Evolutionary conservation across 2,329 filamentous ascomycete species (phyloP).

Genomic region (Hirsutella rhossiliensis): DNA sequence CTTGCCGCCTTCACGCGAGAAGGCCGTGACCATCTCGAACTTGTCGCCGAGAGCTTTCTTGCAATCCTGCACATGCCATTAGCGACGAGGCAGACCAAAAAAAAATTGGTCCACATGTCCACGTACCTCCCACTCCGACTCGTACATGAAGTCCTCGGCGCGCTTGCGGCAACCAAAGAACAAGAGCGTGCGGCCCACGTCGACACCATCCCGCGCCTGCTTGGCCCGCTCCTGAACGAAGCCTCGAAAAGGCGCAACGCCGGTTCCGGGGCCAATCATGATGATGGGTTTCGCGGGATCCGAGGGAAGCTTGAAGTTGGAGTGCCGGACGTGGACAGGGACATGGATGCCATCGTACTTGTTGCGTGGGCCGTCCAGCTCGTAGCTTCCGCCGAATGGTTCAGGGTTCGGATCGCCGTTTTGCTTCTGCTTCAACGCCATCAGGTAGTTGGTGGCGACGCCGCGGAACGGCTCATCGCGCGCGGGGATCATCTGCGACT

Average conservation of each 20-base stretch:
- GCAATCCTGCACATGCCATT: slow-evolving; percentile 50
- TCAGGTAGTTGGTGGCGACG: slow-evolving; percentile 91
- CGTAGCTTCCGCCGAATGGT: slow-evolving; percentile 74
- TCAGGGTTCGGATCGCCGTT: slow-evolving; percentile 74
- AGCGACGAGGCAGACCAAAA: not conserved
- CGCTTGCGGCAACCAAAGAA: slow-evolving; percentile 91
- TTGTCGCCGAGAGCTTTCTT: slow-evolving; percentile 74
- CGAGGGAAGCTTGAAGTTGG: slow-evolving; percentile 97
- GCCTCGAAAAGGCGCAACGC: slow-evolving; percentile 89
- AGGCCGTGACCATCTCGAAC: slow-evolving; percentile 84
- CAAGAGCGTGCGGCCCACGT: slow-evolving; percentile 75
- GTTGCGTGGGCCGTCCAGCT: slow-evolving; percentile 80
- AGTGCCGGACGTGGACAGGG: slow-evolving; percentile 91
- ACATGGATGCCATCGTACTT: slow-evolving; percentile 95
- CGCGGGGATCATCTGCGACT: slow-evolving; percentile 66
- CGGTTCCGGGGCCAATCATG: slow-evolving; percentile 91
- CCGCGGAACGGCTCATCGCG: slow-evolving; percentile 76
- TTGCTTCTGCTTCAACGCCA: slow-evolving; percentile 94
- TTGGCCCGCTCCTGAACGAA: slow-evolving; percentile 91
- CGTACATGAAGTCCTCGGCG: slow-evolving; percentile 86
- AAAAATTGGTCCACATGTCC: not conserved
- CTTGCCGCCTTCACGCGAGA: slow-evolving; percentile 75
- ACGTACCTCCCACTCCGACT: slow-evolving; percentile 83
- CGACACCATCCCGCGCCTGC: slow-evolving; percentile 65
- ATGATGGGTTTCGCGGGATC: slow-evolving; percentile 90